Evolutionary conservation across 352 stramenopile genomes (phyloP).

Genomic region (Pythium chondricola): DNA sequence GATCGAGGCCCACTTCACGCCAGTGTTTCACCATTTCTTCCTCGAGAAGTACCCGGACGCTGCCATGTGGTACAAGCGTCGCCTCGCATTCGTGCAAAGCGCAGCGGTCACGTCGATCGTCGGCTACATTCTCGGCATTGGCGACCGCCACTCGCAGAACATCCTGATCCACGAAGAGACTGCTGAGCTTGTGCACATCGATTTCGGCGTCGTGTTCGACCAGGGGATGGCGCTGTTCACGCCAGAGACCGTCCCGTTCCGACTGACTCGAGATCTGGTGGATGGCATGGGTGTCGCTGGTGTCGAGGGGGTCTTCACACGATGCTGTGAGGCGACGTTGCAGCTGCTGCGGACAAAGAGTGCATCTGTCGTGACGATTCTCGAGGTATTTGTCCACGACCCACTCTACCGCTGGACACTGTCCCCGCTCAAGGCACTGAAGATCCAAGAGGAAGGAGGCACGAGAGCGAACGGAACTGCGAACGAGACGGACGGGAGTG

Average conservation of each 20-base stretch:
- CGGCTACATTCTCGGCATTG: slow-evolving; percentile 94
- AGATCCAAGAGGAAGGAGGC: slow-evolving; percentile 62
- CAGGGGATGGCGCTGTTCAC: slow-evolving; percentile 91
- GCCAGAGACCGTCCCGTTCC: slow-evolving; percentile 98
- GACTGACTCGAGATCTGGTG: slow-evolving; percentile 97
- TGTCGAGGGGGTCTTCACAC: slow-evolving; percentile 94
- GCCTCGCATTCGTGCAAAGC: slow-evolving; percentile 93
- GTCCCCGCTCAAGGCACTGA: slow-evolving; percentile 84
- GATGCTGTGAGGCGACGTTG: slow-evolving; percentile 92
- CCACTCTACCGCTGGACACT: slow-evolving; percentile 98
- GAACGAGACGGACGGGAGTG: slow-evolving; percentile 22
- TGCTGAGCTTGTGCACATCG: slow-evolving; percentile 99
- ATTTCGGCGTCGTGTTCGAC: slow-evolving; percentile 99
- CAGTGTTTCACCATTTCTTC: slow-evolving; percentile 97
- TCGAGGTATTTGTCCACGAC: slow-evolving; percentile 98
- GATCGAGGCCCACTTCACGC: slow-evolving; percentile 94
- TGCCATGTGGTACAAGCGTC: slow-evolving; percentile 91
- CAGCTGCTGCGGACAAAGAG: slow-evolving; percentile 89
- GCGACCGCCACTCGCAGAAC: slow-evolving; percentile 98
- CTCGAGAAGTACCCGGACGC: slow-evolving; percentile 95
- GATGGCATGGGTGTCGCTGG: slow-evolving; percentile 98
- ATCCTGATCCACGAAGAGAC: slow-evolving; percentile 98
- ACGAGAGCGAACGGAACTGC: slow-evolving; percentile 9
- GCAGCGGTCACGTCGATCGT: slow-evolving; percentile 97
- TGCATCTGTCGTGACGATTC: slow-evolving; percentile 95